phyloP scores from a whole-genome alignment of 2,329 filamentous ascomycete genomes.

The Coniosporium tulheliwenetii region DNA sequence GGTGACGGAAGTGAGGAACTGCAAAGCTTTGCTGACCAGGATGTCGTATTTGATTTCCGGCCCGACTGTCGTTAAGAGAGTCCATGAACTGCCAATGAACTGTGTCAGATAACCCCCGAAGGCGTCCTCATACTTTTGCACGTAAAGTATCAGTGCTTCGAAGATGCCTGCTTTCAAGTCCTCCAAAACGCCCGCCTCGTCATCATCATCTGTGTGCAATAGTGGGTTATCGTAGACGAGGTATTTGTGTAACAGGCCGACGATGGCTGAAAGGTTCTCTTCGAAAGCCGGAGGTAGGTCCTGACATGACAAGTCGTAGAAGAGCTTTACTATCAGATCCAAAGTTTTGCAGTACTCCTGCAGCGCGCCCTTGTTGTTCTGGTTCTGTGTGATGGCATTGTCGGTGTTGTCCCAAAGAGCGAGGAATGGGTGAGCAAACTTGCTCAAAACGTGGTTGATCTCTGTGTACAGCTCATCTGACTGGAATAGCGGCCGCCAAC shows the following conservation, averaged over 20 bases:
- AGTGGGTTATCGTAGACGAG: constrained; percentile 76
- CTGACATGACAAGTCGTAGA: constrained; percentile 95
- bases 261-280: constrained; percentile 65
- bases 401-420: constrained; percentile 62
- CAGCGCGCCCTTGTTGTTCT: constrained; percentile 57
- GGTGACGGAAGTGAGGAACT: constrained; percentile 85
- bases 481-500: constrained; percentile 87
- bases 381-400: constrained; percentile 54
- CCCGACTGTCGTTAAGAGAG: constrained; percentile 71
- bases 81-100: constrained; percentile 87
- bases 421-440: constrained; percentile 74
- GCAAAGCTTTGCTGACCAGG: constrained; percentile 82
- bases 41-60: constrained; percentile 86
- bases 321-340: constrained; percentile 76
- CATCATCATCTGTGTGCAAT: constrained; percentile 74
- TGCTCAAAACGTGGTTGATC: constrained; percentile 85
- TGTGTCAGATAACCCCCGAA: constrained; percentile 66
- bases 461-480: constrained; percentile 88
- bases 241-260: constrained; percentile 77
- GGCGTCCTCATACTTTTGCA: constrained; percentile 89
- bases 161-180: constrained; percentile 88
- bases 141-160: constrained; percentile 76
- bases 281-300: constrained; percentile 92
- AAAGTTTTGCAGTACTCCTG: constrained; percentile 71
- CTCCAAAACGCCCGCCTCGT: constrained; percentile 71